A percentile compares a stretch with the other conserved stretches of the same genome.
phyloP scores from a whole-genome alignment of 108 stramenopile genomes.

The Thalassiosira profunda region DNA sequence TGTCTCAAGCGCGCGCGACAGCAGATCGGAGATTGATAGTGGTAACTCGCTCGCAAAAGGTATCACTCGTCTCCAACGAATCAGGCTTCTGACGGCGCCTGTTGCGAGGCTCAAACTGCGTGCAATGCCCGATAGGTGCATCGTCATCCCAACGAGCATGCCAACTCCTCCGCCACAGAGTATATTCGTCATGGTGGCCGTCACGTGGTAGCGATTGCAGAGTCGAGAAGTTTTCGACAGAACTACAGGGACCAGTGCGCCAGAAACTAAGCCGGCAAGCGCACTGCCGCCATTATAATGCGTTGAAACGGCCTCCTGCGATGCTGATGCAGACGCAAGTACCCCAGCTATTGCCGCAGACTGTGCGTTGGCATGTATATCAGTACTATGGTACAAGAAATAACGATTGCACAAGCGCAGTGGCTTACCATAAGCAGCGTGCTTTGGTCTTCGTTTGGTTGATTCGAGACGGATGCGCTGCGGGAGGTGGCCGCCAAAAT shows the following conservation, averaged over 20 bases:
- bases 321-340: slow-evolving; percentile 54
- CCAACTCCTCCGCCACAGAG: slow-evolving; percentile 61
- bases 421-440: slow-evolving; percentile 20
- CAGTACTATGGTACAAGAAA: no score
- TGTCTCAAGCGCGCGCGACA: no score
- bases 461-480: background rate
- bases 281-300: slow-evolving; percentile 43
- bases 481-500: slow-evolving; percentile 24
- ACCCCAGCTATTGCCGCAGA: slow-evolving; percentile 23
- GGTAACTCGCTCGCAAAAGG: no score
- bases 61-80: slow-evolving; percentile 19
- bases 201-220: slow-evolving; percentile 47
- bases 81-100: slow-evolving; percentile 21
- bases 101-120: slow-evolving; percentile 10
- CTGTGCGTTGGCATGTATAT: no score
- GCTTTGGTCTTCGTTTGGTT: slow-evolving; percentile 14
- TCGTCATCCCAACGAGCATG: slow-evolving; percentile 43
- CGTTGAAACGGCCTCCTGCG: no score
- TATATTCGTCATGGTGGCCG: slow-evolving; percentile 79
- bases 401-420: no score
- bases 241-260: slow-evolving; percentile 34
- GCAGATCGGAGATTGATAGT: no score
- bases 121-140: slow-evolving; percentile 29
- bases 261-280: slow-evolving; percentile 61
- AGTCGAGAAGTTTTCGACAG: slow-evolving; percentile 24